A percentile compares a stretch with the other conserved stretches of the same genome.
phyloP scores from a whole-genome alignment of 2,329 filamentous ascomycete genomes.

The Botrytis fragariae region DNA sequence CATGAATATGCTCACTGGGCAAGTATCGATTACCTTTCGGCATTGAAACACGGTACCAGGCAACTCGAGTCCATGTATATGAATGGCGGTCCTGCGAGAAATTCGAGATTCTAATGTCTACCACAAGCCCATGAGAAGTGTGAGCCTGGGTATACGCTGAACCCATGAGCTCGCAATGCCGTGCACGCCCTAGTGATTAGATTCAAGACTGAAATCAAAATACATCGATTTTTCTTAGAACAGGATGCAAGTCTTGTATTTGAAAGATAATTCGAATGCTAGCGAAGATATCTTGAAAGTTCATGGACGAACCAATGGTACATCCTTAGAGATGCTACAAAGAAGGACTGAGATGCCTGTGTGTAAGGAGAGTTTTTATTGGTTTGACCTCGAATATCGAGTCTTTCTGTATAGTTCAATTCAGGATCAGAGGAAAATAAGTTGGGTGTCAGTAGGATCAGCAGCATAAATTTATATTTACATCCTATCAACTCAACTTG shows the following conservation, averaged over 20 bases:
- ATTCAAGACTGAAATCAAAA: not conserved
- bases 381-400: not conserved
- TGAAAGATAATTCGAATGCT: not conserved
- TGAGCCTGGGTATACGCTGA: not conserved
- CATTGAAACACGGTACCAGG: conserved; percentile 49
- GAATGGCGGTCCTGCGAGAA: conserved; percentile 56
- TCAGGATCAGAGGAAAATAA: not conserved
- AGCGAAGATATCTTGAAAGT: not conserved
- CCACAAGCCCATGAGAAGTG: conserved; percentile 45
- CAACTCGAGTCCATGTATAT: conserved; percentile 59
- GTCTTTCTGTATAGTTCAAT: not conserved
- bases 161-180: not conserved
- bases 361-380: not conserved
- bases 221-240: not conserved
- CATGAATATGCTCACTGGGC: conserved; percentile 26
- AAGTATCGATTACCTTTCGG: conserved; percentile 30
- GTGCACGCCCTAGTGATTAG: not conserved
- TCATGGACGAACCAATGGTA: not conserved
- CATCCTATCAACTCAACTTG: not conserved
- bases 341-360: not conserved
- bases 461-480: not conserved
- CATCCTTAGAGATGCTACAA: not conserved
- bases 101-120: conserved; percentile 58
- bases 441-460: not conserved
- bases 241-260: not conserved